phyloP scores from a whole-genome alignment of 768 basidiomycete species.

The Coprinopsis cinerea region DNA sequence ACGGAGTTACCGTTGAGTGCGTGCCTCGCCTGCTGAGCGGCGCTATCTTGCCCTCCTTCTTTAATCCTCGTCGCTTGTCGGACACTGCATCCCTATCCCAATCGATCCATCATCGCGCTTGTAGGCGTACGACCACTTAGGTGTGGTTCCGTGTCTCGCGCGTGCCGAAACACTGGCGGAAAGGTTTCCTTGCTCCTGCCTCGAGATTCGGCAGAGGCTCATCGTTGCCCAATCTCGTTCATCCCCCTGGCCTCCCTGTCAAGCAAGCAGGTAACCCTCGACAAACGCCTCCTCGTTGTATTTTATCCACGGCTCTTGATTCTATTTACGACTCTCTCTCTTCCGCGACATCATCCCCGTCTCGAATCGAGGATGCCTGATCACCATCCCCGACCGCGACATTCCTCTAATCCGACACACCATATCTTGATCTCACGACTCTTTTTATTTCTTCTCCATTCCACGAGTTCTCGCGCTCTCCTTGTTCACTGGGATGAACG shows the following conservation, averaged over 20 bases:
- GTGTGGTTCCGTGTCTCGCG: constrained; percentile 77
- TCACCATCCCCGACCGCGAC: constrained; percentile 6
- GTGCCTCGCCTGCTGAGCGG: constrained; percentile 46
- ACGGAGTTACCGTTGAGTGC: constrained; percentile 38
- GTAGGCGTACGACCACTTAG: constrained; percentile 74
- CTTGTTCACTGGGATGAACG: constrained; percentile 10
- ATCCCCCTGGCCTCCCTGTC: constrained; percentile 12
- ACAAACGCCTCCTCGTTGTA: constrained; percentile 32
- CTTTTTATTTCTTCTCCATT: constrained; percentile 4
- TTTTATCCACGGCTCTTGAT: constrained; percentile 25
- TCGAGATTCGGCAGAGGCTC: constrained; percentile 24
- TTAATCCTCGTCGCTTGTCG: constrained; percentile 37
- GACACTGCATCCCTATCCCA: constrained; percentile 40
- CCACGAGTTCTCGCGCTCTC: constrained; percentile 9
- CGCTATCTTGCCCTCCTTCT: constrained; percentile 52
- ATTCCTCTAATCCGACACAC: not conserved
- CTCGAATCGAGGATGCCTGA: not conserved
- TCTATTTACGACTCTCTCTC: constrained; percentile 12
- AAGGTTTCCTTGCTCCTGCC: constrained; percentile 23
- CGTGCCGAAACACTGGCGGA: constrained; percentile 70
- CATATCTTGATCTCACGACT: constrained; percentile 5
- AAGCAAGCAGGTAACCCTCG: constrained; percentile 11
- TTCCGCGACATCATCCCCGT: constrained; percentile 11
- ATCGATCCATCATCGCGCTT: constrained; percentile 50
- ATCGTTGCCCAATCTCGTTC: constrained; percentile 13